These are phyloP conservation scores for Chloropicon primus DNA, from an alignment of 139 green algal genomes.

Conservation along the genomic window DNA sequence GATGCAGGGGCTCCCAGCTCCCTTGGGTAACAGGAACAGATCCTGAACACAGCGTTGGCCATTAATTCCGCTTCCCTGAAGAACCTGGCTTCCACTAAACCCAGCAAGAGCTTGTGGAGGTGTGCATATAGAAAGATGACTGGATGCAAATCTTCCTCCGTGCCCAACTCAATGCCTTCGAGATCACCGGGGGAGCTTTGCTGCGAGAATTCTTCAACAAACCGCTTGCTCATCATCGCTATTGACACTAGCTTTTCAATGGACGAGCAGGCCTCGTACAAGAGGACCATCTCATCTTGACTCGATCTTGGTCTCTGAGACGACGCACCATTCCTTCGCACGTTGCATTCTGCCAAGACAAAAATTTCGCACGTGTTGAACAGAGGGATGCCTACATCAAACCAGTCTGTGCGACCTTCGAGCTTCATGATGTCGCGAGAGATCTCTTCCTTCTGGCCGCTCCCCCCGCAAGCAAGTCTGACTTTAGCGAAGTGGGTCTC, in stretches of 20 bases:
- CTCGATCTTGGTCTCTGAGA: not conserved
- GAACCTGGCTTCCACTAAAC: not conserved
- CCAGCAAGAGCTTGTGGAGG: not conserved
- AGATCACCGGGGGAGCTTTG: not conserved
- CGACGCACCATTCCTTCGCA: not conserved
- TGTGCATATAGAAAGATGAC: not conserved
- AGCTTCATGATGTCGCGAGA: not conserved
- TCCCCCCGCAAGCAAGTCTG: not conserved
- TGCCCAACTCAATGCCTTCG: not conserved
- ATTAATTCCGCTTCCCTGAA: not conserved
- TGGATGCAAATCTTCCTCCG: not conserved
- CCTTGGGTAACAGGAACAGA: not conserved
- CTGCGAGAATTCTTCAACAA: not conserved
- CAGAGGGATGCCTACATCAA: not conserved
- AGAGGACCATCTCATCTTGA: not conserved
- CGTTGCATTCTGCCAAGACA: not conserved
- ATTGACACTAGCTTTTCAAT: not conserved
- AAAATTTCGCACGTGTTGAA: not conserved
- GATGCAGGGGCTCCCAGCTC: not conserved
- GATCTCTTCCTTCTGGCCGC: not conserved
- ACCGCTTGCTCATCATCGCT: not conserved
- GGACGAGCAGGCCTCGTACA: not conserved
- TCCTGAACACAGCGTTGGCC: not conserved
- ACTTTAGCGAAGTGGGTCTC: not conserved
- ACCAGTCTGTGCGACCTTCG: not conserved